Conservation (phyloP, 2,329 filamentous ascomycete species). For the Calonectria ilicicola region DNA sequence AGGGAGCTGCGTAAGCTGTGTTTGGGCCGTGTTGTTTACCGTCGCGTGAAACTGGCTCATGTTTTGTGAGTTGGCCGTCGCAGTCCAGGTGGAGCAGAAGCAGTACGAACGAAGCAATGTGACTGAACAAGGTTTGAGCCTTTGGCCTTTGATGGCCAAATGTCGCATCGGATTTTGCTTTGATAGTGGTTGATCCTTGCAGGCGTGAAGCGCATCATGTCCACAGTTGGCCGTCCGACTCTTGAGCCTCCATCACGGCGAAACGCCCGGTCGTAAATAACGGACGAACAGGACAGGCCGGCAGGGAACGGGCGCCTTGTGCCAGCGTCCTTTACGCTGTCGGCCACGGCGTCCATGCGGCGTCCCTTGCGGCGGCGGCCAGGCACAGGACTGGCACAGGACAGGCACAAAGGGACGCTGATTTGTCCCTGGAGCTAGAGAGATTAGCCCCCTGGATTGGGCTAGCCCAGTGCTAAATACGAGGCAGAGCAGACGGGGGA, state of each 20-base stretch:
- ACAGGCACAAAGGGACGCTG: no score
- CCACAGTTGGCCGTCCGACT: not conserved
- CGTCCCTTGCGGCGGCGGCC: not conserved
- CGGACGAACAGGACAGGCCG: not conserved
- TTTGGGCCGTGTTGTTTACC: not conserved
- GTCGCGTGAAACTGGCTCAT: not conserved
- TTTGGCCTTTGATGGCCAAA: not conserved
- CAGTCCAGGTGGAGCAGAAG: conserved; percentile 7
- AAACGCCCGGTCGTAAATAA: not conserved
- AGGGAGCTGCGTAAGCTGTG: not conserved
- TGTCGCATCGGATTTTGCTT: not conserved
- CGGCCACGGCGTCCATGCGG: not conserved
- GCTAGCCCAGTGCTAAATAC: conserved; percentile 26
- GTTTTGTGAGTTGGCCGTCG: not conserved
- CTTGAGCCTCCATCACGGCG: not conserved
- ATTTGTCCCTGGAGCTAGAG: conserved; percentile 34
- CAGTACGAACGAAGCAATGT: conserved; percentile 21
- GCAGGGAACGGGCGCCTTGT: not conserved
- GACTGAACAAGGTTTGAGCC: conserved; percentile 2
- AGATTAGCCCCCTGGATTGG: conserved; percentile 35
- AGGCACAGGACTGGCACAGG: no score
- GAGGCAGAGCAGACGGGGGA: conserved; percentile 38
- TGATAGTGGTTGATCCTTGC: not conserved
- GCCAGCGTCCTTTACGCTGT: not conserved
- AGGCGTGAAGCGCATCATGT: not conserved